Evolutionary conservation across 805 yeast genomes (phyloP).

Genomic region (Priceomyces castillae): DNA sequence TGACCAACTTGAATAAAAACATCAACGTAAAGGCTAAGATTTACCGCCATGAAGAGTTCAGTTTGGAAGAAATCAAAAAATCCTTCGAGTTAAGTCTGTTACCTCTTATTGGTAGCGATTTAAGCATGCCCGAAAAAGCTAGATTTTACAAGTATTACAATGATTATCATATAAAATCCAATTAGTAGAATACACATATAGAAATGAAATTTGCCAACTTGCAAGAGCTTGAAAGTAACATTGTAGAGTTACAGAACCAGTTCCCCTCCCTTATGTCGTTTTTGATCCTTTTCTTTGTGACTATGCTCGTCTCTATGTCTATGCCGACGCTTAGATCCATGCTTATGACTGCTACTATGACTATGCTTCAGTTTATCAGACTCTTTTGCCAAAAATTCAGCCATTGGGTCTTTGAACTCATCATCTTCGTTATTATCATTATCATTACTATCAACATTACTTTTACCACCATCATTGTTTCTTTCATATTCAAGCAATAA

Average conservation of each 20-base stretch:
- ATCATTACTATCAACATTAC: constrained; percentile 5
- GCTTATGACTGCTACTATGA: background rate
- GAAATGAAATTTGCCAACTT: background rate
- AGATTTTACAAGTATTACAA: constrained; percentile 26
- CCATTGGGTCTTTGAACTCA: constrained; percentile 37
- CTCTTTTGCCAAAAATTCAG: constrained; percentile 10
- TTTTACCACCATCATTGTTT: constrained; percentile 2
- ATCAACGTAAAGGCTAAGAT: constrained; percentile 27
- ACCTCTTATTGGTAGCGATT: constrained; percentile 26
- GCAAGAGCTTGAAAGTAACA: too few relatives aligned
- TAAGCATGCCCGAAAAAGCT: constrained; percentile 27
- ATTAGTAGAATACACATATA: background rate
- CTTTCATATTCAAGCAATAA: constrained; percentile 1
- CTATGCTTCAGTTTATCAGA: constrained; percentile 7
- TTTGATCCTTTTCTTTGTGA: background rate
- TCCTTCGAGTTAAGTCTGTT: constrained; percentile 35
- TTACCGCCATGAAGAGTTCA: constrained; percentile 19
- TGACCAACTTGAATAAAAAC: constrained; percentile 19
- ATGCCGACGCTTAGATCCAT: constrained; percentile 2
- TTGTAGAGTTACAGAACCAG: too few relatives aligned
- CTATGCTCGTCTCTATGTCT: constrained; percentile 5
- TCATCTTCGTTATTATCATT: constrained; percentile 14
- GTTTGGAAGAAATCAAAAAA: constrained; percentile 15
- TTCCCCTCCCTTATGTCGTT: background rate
- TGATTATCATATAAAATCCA: constrained; percentile 6